Evolutionary conservation across 2,329 filamentous ascomycete genomes (phyloP).

Genomic region (Teratosphaeria destructans): DNA sequence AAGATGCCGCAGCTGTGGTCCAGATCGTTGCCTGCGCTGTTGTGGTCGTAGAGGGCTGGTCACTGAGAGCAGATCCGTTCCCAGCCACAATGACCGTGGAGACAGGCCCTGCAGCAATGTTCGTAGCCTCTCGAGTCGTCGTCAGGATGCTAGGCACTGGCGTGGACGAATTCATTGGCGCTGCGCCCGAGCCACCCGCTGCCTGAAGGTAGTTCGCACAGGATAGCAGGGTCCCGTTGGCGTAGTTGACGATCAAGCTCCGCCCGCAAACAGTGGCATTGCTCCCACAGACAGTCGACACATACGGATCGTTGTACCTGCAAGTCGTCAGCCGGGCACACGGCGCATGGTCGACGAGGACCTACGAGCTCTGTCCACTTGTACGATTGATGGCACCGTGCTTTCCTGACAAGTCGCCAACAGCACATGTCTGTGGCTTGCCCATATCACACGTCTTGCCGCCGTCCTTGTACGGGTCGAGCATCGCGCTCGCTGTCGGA

Average conservation of each 20-base stretch:
- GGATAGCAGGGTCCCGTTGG: slow-evolving; percentile 43
- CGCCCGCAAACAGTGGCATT: slow-evolving; percentile 14
- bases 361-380: slow-evolving; percentile 22
- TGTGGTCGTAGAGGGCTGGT: not conserved
- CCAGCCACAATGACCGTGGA: not conserved
- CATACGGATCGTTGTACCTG: slow-evolving; percentile 41
- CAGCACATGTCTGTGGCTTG: slow-evolving; percentile 31
- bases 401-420: slow-evolving; percentile 38
- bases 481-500: slow-evolving; percentile 30
- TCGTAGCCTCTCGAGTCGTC: not conserved
- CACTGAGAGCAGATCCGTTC: not conserved
- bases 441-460: slow-evolving; percentile 26
- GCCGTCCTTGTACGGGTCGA: slow-evolving; percentile 34
- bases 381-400: slow-evolving; percentile 29
- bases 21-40: not conserved
- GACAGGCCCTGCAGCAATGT: not conserved
- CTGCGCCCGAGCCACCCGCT: not conserved
- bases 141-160: not conserved
- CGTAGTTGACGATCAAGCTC: slow-evolving; percentile 44
- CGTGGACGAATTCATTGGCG: not conserved
- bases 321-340: not conserved
- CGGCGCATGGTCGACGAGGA: not conserved
- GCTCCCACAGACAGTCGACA: slow-evolving; percentile 23
- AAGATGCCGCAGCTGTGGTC: not conserved
- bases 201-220: slow-evolving; percentile 45